Base-by-base conservation (phyloP, 306 rosid species). In the Sophora flavescens region DNA sequence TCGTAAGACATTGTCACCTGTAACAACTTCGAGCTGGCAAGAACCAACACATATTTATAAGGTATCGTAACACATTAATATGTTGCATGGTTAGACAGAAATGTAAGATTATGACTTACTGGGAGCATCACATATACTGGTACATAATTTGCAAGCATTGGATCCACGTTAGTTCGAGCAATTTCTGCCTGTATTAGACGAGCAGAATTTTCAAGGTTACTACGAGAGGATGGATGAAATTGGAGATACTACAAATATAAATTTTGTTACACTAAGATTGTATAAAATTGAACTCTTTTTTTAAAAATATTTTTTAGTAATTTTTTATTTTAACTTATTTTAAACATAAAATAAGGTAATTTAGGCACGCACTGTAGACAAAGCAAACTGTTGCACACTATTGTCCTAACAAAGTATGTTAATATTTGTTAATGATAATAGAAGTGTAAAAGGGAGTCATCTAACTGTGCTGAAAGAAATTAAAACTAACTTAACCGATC, bases 61-160 rank as follows among this genome's bases (percentile, higher is more conserved):
- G 15, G 33, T 12, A 76, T 22, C 54, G 64, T 9, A 57, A 44
- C 52, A 72, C 59, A 9, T 15, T 22, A 16, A 36, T 42, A 33
- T 68, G 28, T 77, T 16, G 26, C 52, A 30, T n/a, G 2, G 3
- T 7, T 68, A 16, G 39, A 30, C 22, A 44, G 30, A n/a, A 18
- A 18, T 63, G 30, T 48, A 11, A 15, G 51, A n/a, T 60, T 51
- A 71, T 69, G 44, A 89, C 97, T 86, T 89, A 95, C 97, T 1
- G 89, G 98, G 72, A 92, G 98, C 98, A 92, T 94, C 57, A 92
- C 96, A 58, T 82, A 90, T 52, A 92, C 67, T 42, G 98, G 98
- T 38, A 94, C 96, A 74, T 94, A 92, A 78, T 92, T 92, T 81
- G 85, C 78, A 0, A 94, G 83, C 95, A 90, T 82, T 78, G 85